Percentiles rank a stretch among this genome's conserved stretches.
Evolutionary conservation across 2,329 filamentous ascomycete species (phyloP).

Genomic region (Ophiobolus disseminans): DNA sequence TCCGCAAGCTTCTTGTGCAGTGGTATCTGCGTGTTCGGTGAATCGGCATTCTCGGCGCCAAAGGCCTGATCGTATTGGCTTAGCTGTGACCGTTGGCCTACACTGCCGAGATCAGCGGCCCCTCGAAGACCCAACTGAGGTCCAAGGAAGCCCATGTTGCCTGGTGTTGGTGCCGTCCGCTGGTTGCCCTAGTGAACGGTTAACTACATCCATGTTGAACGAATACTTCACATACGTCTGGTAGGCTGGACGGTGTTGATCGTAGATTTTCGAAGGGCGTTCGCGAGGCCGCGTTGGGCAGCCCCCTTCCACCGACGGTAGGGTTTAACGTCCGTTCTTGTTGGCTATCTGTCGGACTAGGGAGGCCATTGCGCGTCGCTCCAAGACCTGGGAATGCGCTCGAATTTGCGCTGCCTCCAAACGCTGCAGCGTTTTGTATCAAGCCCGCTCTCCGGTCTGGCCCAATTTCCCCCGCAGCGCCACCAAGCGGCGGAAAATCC

Average conservation of each 20-base stretch:
- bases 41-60: constrained; percentile 37
- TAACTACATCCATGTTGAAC: constrained; percentile 9
- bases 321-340: constrained; percentile 43
- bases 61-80: constrained; percentile 42
- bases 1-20: constrained; percentile 58
- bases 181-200: constrained; percentile 26
- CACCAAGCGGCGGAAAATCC: constrained; percentile 67
- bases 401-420: constrained; percentile 44
- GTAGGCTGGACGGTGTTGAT: constrained; percentile 29
- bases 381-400: constrained; percentile 52
- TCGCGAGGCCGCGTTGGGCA: constrained; percentile 32
- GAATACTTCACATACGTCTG: constrained; percentile 43
- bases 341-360: constrained; percentile 48
- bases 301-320: constrained; percentile 38
- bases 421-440: constrained; percentile 58
- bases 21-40: constrained; percentile 44
- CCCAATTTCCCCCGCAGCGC: constrained; percentile 59
- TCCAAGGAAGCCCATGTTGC: constrained; percentile 40
- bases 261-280: constrained; percentile 43
- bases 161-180: constrained; percentile 33
- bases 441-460: constrained; percentile 59
- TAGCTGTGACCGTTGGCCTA: constrained; percentile 38
- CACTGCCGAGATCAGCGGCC: constrained; percentile 29
- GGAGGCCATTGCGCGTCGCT: constrained; percentile 54
- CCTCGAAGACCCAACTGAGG: constrained; percentile 34